These are phyloP conservation scores for Sesbania bispinosa DNA, from an alignment of 306 rosid genomes.

Conservation along the genomic window DNA sequence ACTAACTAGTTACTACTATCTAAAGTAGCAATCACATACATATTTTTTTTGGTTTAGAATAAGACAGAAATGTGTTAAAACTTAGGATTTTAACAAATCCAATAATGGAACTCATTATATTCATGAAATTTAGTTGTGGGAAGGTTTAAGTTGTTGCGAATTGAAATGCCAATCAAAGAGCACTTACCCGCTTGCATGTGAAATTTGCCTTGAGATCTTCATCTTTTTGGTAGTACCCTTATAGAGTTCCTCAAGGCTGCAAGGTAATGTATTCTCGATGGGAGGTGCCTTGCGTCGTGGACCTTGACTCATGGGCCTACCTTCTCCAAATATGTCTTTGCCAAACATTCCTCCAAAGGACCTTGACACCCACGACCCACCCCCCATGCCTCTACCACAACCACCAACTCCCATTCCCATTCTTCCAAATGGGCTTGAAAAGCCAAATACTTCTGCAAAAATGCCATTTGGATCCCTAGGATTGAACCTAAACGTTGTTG, in stretches of 20 bases:
- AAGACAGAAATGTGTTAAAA: no score
- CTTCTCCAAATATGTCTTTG: slow-evolving; percentile 61
- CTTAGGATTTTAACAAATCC: no score
- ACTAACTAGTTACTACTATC: not conserved
- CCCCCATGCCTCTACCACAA: slow-evolving; percentile 47
- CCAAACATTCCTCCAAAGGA: slow-evolving; percentile 78
- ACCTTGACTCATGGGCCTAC: slow-evolving; percentile 53
- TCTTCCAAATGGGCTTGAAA: slow-evolving; percentile 70
- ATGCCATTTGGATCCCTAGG: slow-evolving; percentile 77
- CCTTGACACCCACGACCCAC: slow-evolving; percentile 51
- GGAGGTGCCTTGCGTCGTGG: slow-evolving; percentile 72
- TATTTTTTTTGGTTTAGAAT: no score
- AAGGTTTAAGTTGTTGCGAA: not conserved
- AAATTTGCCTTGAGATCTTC: slow-evolving; percentile 82
- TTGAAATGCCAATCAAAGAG: slow-evolving; percentile 5
- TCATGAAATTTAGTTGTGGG: not conserved
- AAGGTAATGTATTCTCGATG: slow-evolving; percentile 56
- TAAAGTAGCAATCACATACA: not conserved
- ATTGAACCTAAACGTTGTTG: slow-evolving; percentile 69
- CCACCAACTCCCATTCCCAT: slow-evolving; percentile 48
- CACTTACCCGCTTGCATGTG: slow-evolving; percentile 73
- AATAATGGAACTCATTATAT: no score
- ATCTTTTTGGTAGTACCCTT: slow-evolving; percentile 86
- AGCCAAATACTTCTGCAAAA: slow-evolving; percentile 74
- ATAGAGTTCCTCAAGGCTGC: slow-evolving; percentile 92